Conservation (phyloP, 2,329 filamentous ascomycete genomes). For the Ophiognomonia clavigignenti-juglandacearum region DNA sequence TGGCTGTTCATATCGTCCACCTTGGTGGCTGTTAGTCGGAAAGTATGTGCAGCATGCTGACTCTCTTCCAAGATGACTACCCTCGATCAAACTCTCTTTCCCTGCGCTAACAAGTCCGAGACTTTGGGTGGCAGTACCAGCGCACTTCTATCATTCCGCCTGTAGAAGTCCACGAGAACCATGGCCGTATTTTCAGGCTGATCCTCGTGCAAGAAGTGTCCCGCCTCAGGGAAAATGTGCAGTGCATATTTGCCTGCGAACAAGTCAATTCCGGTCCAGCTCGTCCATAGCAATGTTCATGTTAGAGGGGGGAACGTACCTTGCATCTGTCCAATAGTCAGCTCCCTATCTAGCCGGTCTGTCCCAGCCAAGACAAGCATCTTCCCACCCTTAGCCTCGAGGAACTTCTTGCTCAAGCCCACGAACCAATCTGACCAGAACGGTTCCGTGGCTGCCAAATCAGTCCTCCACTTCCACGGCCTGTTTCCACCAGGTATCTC, state of each 20-base stretch:
- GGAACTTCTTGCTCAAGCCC: slow-evolving; percentile 82
- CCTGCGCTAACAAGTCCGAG: slow-evolving; percentile 62
- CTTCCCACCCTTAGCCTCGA: slow-evolving; percentile 77
- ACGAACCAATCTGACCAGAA: slow-evolving; percentile 96
- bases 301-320: slow-evolving; percentile 52
- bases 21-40: too few relatives aligned
- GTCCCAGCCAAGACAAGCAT: slow-evolving; percentile 81
- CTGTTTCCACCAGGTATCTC: slow-evolving; percentile 28
- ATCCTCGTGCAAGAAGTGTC: slow-evolving; percentile 96
- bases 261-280: slow-evolving; percentile 7
- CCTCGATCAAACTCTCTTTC: slow-evolving; percentile 47
- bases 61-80: neutral
- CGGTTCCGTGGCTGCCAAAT: slow-evolving; percentile 75
- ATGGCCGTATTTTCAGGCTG: slow-evolving; percentile 84
- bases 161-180: slow-evolving; percentile 84
- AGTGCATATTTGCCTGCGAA: slow-evolving; percentile 80
- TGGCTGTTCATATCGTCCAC: neutral
- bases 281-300: neutral
- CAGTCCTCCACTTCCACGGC: slow-evolving; percentile 80
- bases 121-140: slow-evolving; percentile 92
- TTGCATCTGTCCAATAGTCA: slow-evolving; percentile 97
- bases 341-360: slow-evolving; percentile 81
- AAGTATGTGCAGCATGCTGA: too few relatives aligned
- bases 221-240: slow-evolving; percentile 89
- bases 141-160: slow-evolving; percentile 79